These are phyloP conservation scores for Boletellus deceptivus DNA, from an alignment of 1,284 basidiomycete species.

Conservation along the genomic window DNA sequence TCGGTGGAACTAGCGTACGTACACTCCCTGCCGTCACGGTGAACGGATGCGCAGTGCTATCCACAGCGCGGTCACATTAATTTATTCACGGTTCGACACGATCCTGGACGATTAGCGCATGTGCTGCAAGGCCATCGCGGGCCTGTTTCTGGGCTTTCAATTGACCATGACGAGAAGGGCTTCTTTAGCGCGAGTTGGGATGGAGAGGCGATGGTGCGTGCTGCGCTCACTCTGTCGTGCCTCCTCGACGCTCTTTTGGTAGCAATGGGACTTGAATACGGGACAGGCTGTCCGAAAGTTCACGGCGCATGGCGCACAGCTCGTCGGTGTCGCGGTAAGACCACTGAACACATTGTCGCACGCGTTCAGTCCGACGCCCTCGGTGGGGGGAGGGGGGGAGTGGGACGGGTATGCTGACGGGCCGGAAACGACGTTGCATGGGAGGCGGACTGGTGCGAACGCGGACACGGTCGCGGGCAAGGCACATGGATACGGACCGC, in stretches of 20 bases:
- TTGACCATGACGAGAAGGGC: conserved; percentile 80
- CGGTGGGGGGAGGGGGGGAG: conserved; percentile 27
- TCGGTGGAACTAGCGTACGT: conserved; percentile 82
- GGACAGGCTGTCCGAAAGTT: conserved; percentile 81
- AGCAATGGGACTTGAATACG: conserved; percentile 99
- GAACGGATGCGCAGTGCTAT: conserved; percentile 9
- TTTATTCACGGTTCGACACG: conserved; percentile 89
- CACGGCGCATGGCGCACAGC: conserved; percentile 82
- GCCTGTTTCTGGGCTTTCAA: conserved; percentile 82
- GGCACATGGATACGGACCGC: conserved; percentile 16
- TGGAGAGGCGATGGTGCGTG: conserved; percentile 79
- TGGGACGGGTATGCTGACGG: conserved; percentile 15
- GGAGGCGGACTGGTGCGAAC: conserved; percentile 13
- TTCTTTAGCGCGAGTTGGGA: conserved; percentile 96
- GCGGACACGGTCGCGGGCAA: conserved; percentile 23
- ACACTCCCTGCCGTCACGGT: conserved; percentile 13
- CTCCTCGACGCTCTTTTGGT: conserved; percentile 12
- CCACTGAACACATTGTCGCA: conserved; percentile 51
- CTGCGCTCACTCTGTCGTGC: conserved; percentile 1
- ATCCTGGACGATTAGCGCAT: conserved; percentile 80
- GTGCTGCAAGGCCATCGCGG: conserved; percentile 73
- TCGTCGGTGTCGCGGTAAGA: conserved; percentile 79
- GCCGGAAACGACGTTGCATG: conserved; percentile 6
- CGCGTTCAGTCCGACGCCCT: conserved; percentile 31
- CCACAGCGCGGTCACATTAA: conserved; percentile 81